Percentiles rank a stretch among this genome's conserved stretches.
Evolutionary conservation across 2,329 filamentous ascomycete species (phyloP).

Genomic region (Aspergillus intermedius): DNA sequence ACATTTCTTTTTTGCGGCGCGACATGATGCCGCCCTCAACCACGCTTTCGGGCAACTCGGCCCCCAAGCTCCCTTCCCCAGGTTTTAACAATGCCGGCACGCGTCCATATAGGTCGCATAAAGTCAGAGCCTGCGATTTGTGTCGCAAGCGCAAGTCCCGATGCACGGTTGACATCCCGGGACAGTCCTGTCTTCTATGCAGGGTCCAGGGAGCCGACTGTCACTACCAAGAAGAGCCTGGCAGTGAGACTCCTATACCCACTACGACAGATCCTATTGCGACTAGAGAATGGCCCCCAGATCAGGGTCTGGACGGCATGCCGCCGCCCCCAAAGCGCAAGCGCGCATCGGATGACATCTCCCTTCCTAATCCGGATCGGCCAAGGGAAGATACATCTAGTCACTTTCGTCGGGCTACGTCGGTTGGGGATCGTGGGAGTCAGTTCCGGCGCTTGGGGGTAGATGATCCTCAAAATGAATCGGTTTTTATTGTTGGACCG

Average conservation of each 20-base stretch:
- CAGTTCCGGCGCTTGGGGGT: slow-evolving; percentile 25
- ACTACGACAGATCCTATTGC: slow-evolving; percentile 18
- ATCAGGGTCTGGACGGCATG: slow-evolving; percentile 17
- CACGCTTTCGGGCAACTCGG: slow-evolving; percentile 20
- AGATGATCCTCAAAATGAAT: slow-evolving; percentile 37
- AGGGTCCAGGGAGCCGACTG: slow-evolving; percentile 54
- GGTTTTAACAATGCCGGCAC: slow-evolving; percentile 34
- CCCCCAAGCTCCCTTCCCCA: slow-evolving; percentile 28
- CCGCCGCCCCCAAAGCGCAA: slow-evolving; percentile 31
- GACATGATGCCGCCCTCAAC: slow-evolving; percentile 27
- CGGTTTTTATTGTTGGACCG: slow-evolving; percentile 53
- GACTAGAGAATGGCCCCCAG: slow-evolving; percentile 20
- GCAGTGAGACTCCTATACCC: slow-evolving; percentile 18
- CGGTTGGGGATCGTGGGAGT: slow-evolving; percentile 21
- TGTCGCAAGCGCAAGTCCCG: slow-evolving; percentile 57
- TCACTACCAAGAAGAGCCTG: slow-evolving; percentile 43
- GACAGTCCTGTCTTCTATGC: slow-evolving; percentile 52
- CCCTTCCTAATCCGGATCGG: slow-evolving; percentile 17
- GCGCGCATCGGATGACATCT: slow-evolving; percentile 23
- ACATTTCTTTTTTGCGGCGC: background rate
- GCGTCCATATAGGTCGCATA: slow-evolving; percentile 56
- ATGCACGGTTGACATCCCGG: slow-evolving; percentile 52
- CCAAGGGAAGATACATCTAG: slow-evolving; percentile 13
- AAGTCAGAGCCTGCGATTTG: slow-evolving; percentile 54
- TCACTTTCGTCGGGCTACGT: slow-evolving; percentile 16